phyloP scores from a whole-genome alignment of 345 rosid genomes.

The Hevea brasiliensis region DNA sequence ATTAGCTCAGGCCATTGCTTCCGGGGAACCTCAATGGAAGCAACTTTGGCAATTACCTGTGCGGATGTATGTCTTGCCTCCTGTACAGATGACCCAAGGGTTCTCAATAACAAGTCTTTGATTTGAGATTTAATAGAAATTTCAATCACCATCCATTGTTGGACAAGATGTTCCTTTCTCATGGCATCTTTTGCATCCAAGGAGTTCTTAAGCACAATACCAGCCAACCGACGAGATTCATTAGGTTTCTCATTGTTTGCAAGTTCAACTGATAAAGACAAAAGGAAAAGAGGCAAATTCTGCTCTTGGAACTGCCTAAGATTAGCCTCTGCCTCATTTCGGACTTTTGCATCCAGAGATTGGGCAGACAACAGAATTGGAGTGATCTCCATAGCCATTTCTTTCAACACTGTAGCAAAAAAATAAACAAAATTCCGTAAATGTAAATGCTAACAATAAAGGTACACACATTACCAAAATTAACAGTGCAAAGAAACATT shows the following conservation, averaged over 20 bases:
- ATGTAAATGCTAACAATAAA: neutral
- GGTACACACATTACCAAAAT: neutral
- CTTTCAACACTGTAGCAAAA: slow-evolving; percentile 32
- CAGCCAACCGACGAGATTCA: slow-evolving; percentile 84
- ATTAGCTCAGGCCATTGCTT: slow-evolving; percentile 94
- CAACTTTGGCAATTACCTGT: slow-evolving; percentile 86
- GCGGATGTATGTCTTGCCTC: slow-evolving; percentile 91
- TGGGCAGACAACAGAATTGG: slow-evolving; percentile 79
- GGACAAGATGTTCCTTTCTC: slow-evolving; percentile 64
- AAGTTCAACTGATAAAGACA: slow-evolving; percentile 81
- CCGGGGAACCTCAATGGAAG: slow-evolving; percentile 84
- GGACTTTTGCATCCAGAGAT: slow-evolving; percentile 65
- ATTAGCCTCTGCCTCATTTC: slow-evolving; percentile 73
- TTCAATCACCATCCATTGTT: slow-evolving; percentile 73
- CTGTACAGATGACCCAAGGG: slow-evolving; percentile 59
- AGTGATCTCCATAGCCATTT: slow-evolving; percentile 92
- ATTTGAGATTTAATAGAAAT: slow-evolving; percentile 68
- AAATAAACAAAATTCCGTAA: neutral
- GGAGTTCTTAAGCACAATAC: slow-evolving; percentile 88
- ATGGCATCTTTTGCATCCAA: slow-evolving; percentile 78
- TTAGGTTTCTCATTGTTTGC: slow-evolving; percentile 72
- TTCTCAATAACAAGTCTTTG: slow-evolving; percentile 66
- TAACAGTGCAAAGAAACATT: neutral
- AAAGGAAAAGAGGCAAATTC: slow-evolving; percentile 64
- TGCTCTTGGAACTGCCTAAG: slow-evolving; percentile 82